Evolutionary conservation across 495 filamentous ascomycete species (phyloP).

Genomic region (Neurospora sp.): DNA sequence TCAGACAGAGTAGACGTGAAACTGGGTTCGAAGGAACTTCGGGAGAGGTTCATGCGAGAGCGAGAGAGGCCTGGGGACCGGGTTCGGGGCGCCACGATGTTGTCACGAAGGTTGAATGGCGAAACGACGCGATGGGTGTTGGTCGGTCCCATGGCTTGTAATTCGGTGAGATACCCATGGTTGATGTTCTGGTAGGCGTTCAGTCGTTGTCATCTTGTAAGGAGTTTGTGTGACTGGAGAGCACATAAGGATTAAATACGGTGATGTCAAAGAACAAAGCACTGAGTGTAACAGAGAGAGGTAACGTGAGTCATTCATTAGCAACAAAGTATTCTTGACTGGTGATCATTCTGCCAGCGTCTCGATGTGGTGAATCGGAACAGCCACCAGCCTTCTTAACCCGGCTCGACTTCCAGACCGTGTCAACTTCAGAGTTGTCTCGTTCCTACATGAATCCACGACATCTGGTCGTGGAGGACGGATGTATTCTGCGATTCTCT

Average conservation of each 20-base stretch:
- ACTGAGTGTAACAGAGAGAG: not conserved
- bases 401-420: not conserved
- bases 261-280: not conserved
- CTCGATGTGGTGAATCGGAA: not conserved
- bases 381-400: not conserved
- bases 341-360: not conserved
- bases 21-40: no score
- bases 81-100: no score
- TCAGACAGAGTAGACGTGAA: no score
- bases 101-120: no score
- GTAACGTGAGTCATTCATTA: not conserved
- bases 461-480: conserved; percentile 8
- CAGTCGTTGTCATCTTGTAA: not conserved
- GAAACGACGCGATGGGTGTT: no score
- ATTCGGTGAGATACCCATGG: no score
- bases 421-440: not conserved
- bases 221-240: no score
- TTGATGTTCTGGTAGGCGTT: no score
- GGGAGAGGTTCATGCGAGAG: no score
- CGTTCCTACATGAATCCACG: not conserved
- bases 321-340: not conserved
- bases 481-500: conserved; percentile 21
- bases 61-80: no score
- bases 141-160: no score
- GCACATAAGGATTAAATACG: not conserved